phyloP scores from a whole-genome alignment of 2,329 filamentous ascomycete species.

The Coniochaeta sp. region DNA sequence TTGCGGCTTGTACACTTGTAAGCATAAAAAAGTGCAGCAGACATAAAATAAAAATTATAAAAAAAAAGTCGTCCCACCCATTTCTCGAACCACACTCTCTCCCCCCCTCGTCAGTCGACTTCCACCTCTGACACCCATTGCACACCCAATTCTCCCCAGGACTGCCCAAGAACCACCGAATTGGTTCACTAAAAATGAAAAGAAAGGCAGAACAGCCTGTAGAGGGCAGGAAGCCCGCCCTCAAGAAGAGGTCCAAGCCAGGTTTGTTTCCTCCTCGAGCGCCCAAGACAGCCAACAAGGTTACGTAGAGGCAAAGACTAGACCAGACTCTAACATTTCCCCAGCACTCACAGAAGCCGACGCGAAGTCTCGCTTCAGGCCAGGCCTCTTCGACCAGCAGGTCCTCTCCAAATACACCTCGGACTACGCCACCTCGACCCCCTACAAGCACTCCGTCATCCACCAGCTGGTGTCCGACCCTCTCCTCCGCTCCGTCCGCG shows the following conservation, averaged over 20 bases:
- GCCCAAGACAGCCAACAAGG: too few species aligned
- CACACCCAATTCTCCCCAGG: background rate
- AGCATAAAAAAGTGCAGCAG: too few species aligned
- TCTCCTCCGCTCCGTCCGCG: slow-evolving; percentile 78
- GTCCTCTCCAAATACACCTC: slow-evolving; percentile 51
- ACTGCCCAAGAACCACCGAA: slow-evolving; percentile 8
- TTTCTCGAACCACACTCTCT: background rate
- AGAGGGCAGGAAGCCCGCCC: slow-evolving; percentile 29
- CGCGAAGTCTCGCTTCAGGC: slow-evolving; percentile 52
- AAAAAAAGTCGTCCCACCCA: background rate
- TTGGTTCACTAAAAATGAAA: slow-evolving; percentile 39
- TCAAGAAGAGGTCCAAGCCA: slow-evolving; percentile 47
- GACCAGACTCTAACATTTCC: background rate
- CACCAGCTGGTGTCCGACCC: slow-evolving; percentile 68
- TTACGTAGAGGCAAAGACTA: too few species aligned
- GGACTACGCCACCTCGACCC: slow-evolving; percentile 55
- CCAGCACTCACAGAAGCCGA: slow-evolving; percentile 40
- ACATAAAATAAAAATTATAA: background rate
- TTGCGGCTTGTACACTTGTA: too few species aligned
- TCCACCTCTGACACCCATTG: background rate
- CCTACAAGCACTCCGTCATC: slow-evolving; percentile 93
- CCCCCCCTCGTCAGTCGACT: background rate
- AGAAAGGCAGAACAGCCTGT: slow-evolving; percentile 47
- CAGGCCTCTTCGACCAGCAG: slow-evolving; percentile 55
- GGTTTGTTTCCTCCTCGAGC: slow-evolving; percentile 24